These are phyloP conservation scores for Neocatenulostroma microsporum DNA, from an alignment of 2,329 filamentous ascomycete species.

Conservation along the genomic window DNA sequence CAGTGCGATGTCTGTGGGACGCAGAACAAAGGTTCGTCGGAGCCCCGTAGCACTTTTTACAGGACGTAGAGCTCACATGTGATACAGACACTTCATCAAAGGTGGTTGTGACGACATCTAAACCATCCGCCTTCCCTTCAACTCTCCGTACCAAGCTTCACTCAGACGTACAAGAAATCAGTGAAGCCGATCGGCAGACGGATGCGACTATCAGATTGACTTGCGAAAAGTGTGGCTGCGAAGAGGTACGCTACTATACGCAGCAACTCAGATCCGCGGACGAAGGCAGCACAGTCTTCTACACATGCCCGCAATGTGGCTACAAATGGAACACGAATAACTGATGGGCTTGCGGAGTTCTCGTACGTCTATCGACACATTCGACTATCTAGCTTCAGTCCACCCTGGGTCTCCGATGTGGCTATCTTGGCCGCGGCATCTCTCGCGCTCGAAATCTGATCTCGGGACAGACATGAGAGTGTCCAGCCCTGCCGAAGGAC, in stretches of 20 bases:
- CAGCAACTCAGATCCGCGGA: constrained; percentile 86
- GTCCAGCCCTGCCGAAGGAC: too few relatives aligned
- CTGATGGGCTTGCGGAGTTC: constrained; percentile 29
- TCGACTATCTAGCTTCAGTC: too few relatives aligned
- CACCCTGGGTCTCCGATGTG: too few relatives aligned
- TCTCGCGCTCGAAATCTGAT: too few relatives aligned
- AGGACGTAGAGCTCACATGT: background rate
- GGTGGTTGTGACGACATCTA: constrained; percentile 73
- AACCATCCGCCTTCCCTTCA: constrained; percentile 83
- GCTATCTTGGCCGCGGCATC: too few relatives aligned
- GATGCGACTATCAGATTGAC: constrained; percentile 60
- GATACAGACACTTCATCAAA: constrained; percentile 62
- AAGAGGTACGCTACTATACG: constrained; percentile 76
- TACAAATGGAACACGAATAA: constrained; percentile 65
- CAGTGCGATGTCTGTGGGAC: constrained; percentile 80
- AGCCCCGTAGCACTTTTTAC: background rate
- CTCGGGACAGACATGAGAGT: too few relatives aligned
- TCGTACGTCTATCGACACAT: constrained; percentile 1
- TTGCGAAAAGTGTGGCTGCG: constrained; percentile 73
- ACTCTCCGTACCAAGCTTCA: constrained; percentile 68
- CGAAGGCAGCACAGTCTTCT: constrained; percentile 90
- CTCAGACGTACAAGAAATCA: constrained; percentile 77
- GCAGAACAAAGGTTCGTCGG: constrained; percentile 63
- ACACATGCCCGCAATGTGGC: constrained; percentile 71
- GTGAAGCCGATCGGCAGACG: constrained; percentile 56